Percentiles rank a stretch among this genome's conserved stretches.
phyloP scores from a whole-genome alignment of 768 basidiomycete species.

The Calvatia gigantea region DNA sequence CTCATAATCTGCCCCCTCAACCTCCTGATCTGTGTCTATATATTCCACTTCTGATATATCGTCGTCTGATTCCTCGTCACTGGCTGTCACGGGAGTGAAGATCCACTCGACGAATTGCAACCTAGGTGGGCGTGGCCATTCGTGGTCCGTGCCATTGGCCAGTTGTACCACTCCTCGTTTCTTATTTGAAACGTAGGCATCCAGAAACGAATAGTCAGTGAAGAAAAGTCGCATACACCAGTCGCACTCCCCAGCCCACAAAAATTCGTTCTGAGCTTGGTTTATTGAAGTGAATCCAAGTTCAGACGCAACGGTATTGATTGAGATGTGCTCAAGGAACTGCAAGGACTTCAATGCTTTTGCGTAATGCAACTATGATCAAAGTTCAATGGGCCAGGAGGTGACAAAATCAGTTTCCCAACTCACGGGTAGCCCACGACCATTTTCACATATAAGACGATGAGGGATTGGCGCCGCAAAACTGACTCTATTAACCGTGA shows the following conservation, averaged over 20 bases:
- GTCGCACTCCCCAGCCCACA: constrained; percentile 12
- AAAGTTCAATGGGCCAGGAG: neutral
- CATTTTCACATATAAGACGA: neutral
- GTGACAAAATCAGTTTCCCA: neutral
- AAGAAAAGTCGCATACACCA: neutral
- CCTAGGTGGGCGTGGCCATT: neutral
- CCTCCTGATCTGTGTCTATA: neutral
- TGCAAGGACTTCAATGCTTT: neutral
- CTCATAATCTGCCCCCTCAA: neutral
- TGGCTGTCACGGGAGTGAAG: neutral
- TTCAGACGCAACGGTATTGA: neutral
- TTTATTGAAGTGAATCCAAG: neutral
- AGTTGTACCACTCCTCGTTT: neutral
- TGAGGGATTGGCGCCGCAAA: neutral
- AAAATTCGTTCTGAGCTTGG: neutral
- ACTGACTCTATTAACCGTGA: neutral
- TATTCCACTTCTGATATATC: neutral
- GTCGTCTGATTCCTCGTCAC: neutral
- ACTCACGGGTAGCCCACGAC: constrained; percentile 3
- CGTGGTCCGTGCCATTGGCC: neutral
- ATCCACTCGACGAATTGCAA: neutral
- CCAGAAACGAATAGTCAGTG: neutral
- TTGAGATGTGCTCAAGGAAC: neutral
- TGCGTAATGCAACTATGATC: constrained; percentile 6
- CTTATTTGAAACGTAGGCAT: neutral